Evolutionary conservation across 257 asterid species (phyloP), one percentile per base, ranked within the genome.

Genomic region (Echium plantagineum): DNA sequence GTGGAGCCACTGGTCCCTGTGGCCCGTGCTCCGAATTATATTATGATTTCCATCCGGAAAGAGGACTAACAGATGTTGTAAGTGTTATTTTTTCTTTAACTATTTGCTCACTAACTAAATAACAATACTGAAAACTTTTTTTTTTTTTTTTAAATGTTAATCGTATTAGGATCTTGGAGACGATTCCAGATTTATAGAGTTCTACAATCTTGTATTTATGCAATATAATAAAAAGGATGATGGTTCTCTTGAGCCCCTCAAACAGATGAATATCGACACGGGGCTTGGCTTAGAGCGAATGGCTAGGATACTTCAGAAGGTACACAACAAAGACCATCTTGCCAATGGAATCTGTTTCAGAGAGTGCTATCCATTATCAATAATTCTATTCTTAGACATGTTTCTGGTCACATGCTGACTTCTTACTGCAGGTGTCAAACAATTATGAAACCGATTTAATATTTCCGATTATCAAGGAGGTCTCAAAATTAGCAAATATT

Each of bases 201-300:
- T 87, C 80, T 90, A 90, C 79, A 90, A 90, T 79, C 95, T 90
- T 51, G 98, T 90, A 61, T 90, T 90, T 60, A 90, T 90, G 98
- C 86, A 90, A 77, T 90, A 85, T 79, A 87, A 90, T 67, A 83
- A 69, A 77, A 85, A 74, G 74, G 96, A 87, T 46, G 96, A 87
- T 68, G 98, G 98, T 62, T 87, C 96, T 32, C 95, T 87, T 6
- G 98, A 90, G 80, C 96, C 98, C 65, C 78, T 90, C 68, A 87
- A 87, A 71, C 96, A 87, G 80, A 83, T 80, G 88, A 90, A 87
- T 71, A 90, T 87, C 68, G 98, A 90, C 74, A 90, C 95, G 5
- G 98, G 98, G 56, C 90, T 90, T 15, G 98, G 98, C 72, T 76
- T 90, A 67, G 98, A 90, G 85, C 94, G 98, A 57, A 76, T 90